phyloP scores from a whole-genome alignment of 2,329 filamentous ascomycete genomes.

The Penicillium sp. region DNA sequence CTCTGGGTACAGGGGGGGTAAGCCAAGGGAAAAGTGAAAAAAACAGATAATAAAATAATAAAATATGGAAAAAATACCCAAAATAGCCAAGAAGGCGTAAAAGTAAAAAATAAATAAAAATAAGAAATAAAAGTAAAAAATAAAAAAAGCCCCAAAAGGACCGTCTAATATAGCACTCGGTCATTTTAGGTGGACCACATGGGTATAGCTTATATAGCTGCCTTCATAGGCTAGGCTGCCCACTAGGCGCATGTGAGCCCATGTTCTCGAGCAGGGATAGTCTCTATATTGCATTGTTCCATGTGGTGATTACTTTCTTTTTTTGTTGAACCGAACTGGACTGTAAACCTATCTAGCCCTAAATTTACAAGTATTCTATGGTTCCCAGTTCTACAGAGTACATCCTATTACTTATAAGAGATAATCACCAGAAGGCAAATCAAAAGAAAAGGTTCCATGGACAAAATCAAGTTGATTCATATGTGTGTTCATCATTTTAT shows the following conservation, averaged over 20 bases:
- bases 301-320: neutral
- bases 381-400: neutral
- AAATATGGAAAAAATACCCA: neutral
- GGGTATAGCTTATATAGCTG: slow-evolving; percentile 18
- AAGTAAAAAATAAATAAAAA: neutral
- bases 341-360: neutral
- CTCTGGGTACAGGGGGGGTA: slow-evolving; percentile 17
- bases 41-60: neutral
- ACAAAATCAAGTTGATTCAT: neutral
- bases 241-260: slow-evolving; percentile 1
- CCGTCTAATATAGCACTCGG: slow-evolving; percentile 12
- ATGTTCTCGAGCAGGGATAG: neutral
- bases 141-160: neutral
- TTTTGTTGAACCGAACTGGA: too few relatives aligned
- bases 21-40: neutral
- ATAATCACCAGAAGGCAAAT: neutral
- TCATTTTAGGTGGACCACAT: slow-evolving; percentile 10
- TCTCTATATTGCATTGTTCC: neutral
- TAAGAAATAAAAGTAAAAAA: neutral
- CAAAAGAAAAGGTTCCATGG: neutral
- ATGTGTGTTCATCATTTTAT: neutral
- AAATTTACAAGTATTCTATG: neutral
- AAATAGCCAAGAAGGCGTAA: neutral
- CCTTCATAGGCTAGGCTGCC: slow-evolving; percentile 18
- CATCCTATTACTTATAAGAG: neutral